phyloP scores from a whole-genome alignment of 2,329 filamentous ascomycete genomes.

The Cytospora piceae region DNA sequence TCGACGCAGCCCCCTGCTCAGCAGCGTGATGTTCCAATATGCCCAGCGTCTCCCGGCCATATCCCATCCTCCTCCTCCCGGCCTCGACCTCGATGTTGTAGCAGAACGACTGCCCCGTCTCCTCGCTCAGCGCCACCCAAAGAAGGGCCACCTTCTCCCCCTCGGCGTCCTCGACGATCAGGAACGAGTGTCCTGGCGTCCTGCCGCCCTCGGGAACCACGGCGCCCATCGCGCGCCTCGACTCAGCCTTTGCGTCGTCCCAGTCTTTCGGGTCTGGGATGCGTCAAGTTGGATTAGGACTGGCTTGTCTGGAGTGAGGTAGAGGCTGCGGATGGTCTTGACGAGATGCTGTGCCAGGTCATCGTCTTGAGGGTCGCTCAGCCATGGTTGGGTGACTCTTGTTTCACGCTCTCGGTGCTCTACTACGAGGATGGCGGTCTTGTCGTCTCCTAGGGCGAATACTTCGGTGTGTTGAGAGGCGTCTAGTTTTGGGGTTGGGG shows the following conservation, averaged over 20 bases:
- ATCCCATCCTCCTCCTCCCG: constrained; percentile 9
- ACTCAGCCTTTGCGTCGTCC: neutral
- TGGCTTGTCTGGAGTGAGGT: neutral
- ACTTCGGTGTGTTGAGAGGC: neutral
- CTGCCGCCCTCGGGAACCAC: neutral
- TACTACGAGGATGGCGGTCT: neutral
- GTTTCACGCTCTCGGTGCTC: neutral
- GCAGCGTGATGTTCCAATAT: constrained; percentile 4
- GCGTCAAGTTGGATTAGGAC: neutral
- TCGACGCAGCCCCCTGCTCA: neutral
- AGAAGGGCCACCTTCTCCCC: neutral
- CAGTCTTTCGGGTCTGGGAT: neutral
- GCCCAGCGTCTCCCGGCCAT: neutral
- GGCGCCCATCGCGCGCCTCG: neutral
- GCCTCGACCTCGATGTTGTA: constrained; percentile 9
- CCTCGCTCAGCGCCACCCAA: neutral
- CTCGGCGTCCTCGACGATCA: neutral
- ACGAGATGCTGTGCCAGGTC: neutral
- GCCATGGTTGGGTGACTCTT: constrained; percentile 3
- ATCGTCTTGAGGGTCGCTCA: neutral
- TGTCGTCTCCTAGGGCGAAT: neutral
- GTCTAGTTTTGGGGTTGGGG: neutral
- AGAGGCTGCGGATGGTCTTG: neutral
- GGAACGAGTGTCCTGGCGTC: constrained; percentile 9
- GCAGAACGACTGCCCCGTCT: constrained; percentile 9